A percentile compares a stretch with the other conserved stretches of the same genome.
phyloP scores from a whole-genome alignment of 352 stramenopile species.

The Pythium aquatile region DNA sequence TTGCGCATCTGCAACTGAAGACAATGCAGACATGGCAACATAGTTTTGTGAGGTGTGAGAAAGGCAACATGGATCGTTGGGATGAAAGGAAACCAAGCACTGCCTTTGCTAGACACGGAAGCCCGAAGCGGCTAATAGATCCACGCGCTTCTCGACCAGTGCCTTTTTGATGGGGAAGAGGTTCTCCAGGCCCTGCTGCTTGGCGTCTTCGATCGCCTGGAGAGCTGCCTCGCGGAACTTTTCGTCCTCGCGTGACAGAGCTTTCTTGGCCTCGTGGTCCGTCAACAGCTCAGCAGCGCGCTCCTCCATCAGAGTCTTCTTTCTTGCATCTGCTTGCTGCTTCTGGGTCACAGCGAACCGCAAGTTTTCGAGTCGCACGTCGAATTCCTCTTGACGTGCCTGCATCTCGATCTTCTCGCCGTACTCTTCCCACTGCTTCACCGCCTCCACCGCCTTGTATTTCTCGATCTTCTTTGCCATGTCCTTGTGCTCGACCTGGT shows the following conservation, averaged over 20 bases:
- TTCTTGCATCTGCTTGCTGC: conserved; percentile 69
- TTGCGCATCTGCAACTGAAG: neutral
- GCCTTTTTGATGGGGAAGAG: conserved; percentile 74
- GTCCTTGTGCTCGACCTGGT: conserved; percentile 60
- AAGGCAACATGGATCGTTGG: neutral
- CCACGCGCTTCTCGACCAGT: conserved; percentile 64
- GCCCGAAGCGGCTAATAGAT: conserved; percentile 63
- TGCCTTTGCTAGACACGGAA: conserved; percentile 47
- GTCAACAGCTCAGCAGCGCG: conserved; percentile 33
- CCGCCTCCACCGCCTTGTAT: conserved; percentile 43
- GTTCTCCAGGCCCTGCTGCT: conserved; percentile 56
- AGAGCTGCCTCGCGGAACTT: conserved; percentile 59
- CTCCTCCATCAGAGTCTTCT: conserved; percentile 45
- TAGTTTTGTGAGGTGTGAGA: neutral
- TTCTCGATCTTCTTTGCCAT: conserved; percentile 34
- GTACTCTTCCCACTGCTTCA: conserved; percentile 69
- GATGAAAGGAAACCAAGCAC: neutral
- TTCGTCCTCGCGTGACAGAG: conserved; percentile 48
- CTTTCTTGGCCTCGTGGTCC: conserved; percentile 33
- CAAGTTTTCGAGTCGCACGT: conserved; percentile 54
- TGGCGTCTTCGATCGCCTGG: conserved; percentile 55
- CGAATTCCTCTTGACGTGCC: conserved; percentile 57
- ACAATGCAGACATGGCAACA: neutral
- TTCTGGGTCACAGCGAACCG: conserved; percentile 68
- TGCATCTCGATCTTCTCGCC: conserved; percentile 59